Evolutionary conservation across 306 rosid species (phyloP), one percentile per base, ranked within the genome.

Genomic region (Cicer arietinum): DNA sequence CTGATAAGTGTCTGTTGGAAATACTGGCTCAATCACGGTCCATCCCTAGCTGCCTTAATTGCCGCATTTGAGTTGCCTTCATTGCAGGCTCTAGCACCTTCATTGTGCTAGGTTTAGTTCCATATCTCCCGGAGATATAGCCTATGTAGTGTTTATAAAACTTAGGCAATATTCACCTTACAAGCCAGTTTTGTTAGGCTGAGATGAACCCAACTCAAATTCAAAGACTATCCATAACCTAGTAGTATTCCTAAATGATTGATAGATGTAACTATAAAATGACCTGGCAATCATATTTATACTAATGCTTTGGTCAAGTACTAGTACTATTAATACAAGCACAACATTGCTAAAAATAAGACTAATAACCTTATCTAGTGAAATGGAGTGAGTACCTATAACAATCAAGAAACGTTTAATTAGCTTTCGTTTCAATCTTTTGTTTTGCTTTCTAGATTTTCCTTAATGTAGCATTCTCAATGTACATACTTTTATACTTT

Each of bases 401-500:
- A 65, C 44, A 54, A 45, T 16, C 37, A 41, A 12, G 30, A 40
- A 77, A 51, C 16, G 10, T 10, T 63, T 77, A 4, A 8, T 22
- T 71, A 41, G 71, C 71, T 65, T 72, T 42, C 69, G 67, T 61
- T 47, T 51, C 53, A 77, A 59, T 51, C 18, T 43, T 54, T 65
- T 65, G 60, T 44, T 41, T 47, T 3, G 2, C 64, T 69, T 69
- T 68, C 17, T 18, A 14, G 73, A 60, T 60, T 67, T 75, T 71
- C 22, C 47, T 74, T 50, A 68, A 59, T 42, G 59, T 68, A 16
- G 69, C 61, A 39, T 53, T 82, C 80, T 74, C 30, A 18, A 47
- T 11, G 20, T 50, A 39, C 45, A 71, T 47, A 46, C 44, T 54
- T 46, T 60, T 50, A 74, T 54, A 42, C 44, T 65, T 25, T 47